Conservation (phyloP, 2,329 filamentous ascomycete species). For the Zasmidium cellare region DNA sequence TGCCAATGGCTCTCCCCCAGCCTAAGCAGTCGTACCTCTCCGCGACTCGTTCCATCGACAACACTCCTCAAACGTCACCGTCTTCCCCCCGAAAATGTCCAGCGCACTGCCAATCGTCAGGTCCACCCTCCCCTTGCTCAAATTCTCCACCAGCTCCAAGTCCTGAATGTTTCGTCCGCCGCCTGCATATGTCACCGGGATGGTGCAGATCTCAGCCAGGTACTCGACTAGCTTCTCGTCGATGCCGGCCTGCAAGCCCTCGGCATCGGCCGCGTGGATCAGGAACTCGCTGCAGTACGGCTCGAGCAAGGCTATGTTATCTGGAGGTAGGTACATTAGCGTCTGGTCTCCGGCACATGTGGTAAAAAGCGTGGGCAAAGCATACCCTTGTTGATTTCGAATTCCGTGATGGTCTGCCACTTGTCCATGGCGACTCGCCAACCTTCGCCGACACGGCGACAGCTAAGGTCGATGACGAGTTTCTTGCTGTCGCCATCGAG, state of each 20-base stretch:
- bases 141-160: constrained; percentile 73
- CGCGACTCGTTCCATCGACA: constrained; percentile 71
- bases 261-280: constrained; percentile 95
- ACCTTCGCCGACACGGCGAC: constrained; percentile 69
- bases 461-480: constrained; percentile 94
- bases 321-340: constrained; percentile 50
- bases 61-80: constrained; percentile 86
- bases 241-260: constrained; percentile 87
- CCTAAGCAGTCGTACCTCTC: too few species aligned
- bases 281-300: constrained; percentile 96
- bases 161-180: constrained; percentile 84
- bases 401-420: constrained; percentile 97
- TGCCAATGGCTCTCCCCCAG: not conserved
- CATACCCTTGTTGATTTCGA: constrained; percentile 84
- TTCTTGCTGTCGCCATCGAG: constrained; percentile 74
- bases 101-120: constrained; percentile 94
- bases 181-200: constrained; percentile 94
- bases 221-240: constrained; percentile 78
- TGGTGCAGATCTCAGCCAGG: constrained; percentile 81
- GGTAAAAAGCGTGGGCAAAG: not conserved
- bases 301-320: constrained; percentile 76
- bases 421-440: constrained; percentile 99
- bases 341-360: not conserved
- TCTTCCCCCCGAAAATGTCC: constrained; percentile 89
- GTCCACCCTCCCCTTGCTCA: constrained; percentile 82